A percentile compares a stretch with the other conserved stretches of the same genome.
Conservation (phyloP, 2,329 filamentous ascomycete genomes). For the Trichoderma polysporum region DNA sequence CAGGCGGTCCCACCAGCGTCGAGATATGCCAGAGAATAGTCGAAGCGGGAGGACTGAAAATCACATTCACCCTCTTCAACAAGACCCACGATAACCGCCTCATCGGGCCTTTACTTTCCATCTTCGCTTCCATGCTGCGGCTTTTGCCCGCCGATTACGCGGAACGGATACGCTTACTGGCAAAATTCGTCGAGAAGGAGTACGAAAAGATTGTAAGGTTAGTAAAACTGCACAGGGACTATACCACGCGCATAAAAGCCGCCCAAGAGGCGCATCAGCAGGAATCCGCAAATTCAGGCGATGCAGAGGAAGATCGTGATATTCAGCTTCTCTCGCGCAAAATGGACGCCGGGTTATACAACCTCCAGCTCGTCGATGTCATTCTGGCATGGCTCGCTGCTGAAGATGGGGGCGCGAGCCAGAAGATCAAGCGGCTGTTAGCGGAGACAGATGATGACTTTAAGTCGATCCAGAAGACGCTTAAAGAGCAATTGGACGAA, state of each 20-base stretch:
- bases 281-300: conserved; percentile 21
- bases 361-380: conserved; percentile 78
- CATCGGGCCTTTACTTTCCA: conserved; percentile 77
- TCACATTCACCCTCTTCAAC: conserved; percentile 83
- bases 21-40: conserved; percentile 74
- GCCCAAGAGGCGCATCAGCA: conserved; percentile 49
- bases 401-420: conserved; percentile 75
- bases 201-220: conserved; percentile 81
- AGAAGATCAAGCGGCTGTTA: conserved; percentile 62
- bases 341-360: conserved; percentile 82
- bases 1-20: conserved; percentile 46
- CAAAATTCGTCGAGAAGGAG: conserved; percentile 94
- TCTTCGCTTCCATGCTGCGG: conserved; percentile 80
- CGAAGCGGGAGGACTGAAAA: conserved; percentile 80
- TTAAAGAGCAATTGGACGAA: conserved; percentile 59
- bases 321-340: conserved; percentile 72
- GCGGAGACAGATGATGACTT: conserved; percentile 68
- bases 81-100: conserved; percentile 70
- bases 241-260: conserved; percentile 60
- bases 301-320: conserved; percentile 52
- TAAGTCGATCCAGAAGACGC: conserved; percentile 60
- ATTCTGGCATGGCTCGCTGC: conserved; percentile 88
- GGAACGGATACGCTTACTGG: conserved; percentile 76
- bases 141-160: conserved; percentile 75
- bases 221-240: conserved; percentile 69